Evolutionary conservation across 306 rosid species (phyloP), one percentile per base, ranked within the genome.

Genomic region (Cucumis sativus): DNA sequence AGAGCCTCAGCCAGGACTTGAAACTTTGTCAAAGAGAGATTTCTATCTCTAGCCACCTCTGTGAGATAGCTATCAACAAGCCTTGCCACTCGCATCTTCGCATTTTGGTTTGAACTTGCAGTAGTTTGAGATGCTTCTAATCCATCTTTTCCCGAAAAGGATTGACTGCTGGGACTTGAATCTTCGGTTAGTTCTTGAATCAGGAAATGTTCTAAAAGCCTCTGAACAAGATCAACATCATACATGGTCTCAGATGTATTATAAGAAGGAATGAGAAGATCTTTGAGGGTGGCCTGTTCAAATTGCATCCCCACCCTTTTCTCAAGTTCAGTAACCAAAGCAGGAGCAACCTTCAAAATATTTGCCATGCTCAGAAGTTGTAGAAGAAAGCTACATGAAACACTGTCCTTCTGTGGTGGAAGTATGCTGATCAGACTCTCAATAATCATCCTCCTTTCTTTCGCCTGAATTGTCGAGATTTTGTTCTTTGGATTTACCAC

Each of bases 51-150:
- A 30, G 99, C 91, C 17, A 91, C 98, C 71, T 96, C 98, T 4
- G 99, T 96, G 52, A 96, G 97, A 85, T 96, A 96, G 84, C 99
- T 96, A 43, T 96, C 99, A 41, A 96, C 98, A 80, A 96, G 97
- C 88, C 97, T 88, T 55, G 99, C 93, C 79, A 96, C 99, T 80
- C 93, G 89, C 85, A 89, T 83, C 89, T 96, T 96, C 17, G 98
- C 92, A 87, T 85, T 92, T 8, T 88, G 84, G 45, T 77, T 79
- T 0, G 21, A 47, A 71, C 43, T 15, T 35, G 77, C 43, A 49
- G 78, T 85, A 71, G 86, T 78, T 65, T 64, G 88, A 77, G 70
- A 56, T 54, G 59, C 87, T 30, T 83, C 87, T 45, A 78, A 75
- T 70, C 81, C 33, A 43, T 83, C 89, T 45, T 87, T 89, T 25